These are phyloP conservation scores for Endoconidiophora laricicola DNA, from an alignment of 2,329 filamentous ascomycete species.

Conservation along the genomic window DNA sequence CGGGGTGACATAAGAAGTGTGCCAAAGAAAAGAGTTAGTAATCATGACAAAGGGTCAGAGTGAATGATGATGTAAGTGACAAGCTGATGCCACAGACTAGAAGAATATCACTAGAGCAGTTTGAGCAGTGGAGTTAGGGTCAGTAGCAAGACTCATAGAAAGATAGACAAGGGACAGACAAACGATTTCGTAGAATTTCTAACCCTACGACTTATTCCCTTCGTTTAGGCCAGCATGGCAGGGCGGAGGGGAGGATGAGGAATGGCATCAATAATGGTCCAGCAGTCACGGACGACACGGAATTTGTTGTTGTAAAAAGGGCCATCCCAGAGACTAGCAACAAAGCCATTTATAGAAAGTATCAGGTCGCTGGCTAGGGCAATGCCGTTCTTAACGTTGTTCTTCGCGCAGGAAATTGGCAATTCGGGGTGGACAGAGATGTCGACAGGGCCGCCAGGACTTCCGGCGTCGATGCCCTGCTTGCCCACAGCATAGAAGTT, in stretches of 20 bases:
- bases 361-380: background rate
- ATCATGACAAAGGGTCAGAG: no score
- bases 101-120: no score
- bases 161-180: no score
- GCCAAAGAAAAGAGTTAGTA: no score
- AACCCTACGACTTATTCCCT: background rate
- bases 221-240: slow-evolving; percentile 2
- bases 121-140: no score
- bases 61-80: no score
- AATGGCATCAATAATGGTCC: background rate
- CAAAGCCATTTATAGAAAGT: background rate
- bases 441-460: slow-evolving; percentile 1
- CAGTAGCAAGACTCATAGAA: no score
- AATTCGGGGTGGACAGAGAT: slow-evolving; percentile 1
- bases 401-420: background rate
- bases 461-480: slow-evolving; percentile 1
- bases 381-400: slow-evolving; percentile 1
- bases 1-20: no score
- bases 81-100: no score
- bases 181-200: background rate
- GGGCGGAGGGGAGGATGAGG: background rate
- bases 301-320: background rate
- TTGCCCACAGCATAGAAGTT: background rate
- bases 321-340: background rate
- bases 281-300: background rate